Conservation (phyloP, 495 filamentous ascomycete genomes). For the Polyplosphaeria fusca region DNA sequence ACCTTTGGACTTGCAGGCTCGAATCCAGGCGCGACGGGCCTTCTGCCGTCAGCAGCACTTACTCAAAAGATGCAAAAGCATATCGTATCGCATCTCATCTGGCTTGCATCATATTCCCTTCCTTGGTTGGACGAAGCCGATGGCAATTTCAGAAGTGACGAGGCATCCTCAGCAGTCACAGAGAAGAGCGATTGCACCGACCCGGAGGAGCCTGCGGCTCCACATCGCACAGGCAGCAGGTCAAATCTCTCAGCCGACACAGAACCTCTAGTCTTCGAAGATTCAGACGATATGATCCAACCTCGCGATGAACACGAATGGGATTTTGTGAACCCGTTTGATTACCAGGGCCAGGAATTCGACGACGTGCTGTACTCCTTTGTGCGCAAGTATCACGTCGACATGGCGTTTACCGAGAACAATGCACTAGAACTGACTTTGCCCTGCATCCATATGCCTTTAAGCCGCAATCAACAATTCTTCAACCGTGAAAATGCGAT, state of each 20-base stretch:
- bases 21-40: background rate
- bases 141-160: slow-evolving; percentile 8
- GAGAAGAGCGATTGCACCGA: background rate
- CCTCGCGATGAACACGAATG: background rate
- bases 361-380: slow-evolving; percentile 8
- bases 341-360: slow-evolving; percentile 15
- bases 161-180: background rate
- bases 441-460: slow-evolving; percentile 10
- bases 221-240: background rate
- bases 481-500: background rate
- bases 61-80: slow-evolving; percentile 15
- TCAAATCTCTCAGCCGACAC: background rate
- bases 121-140: slow-evolving; percentile 21
- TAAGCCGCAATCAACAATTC: slow-evolving; percentile 1
- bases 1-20: background rate
- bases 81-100: slow-evolving; percentile 10
- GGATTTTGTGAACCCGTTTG: background rate
- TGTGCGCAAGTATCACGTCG: slow-evolving; percentile 1
- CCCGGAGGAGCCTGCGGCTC: background rate
- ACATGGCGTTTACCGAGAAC: background rate
- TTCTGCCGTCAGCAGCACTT: background rate
- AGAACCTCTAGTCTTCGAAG: background rate
- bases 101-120: slow-evolving; percentile 6
- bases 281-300: background rate
- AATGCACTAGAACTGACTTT: background rate